Evolutionary conservation across 805 yeast genomes (phyloP).

Genomic region (Millerago galiae): DNA sequence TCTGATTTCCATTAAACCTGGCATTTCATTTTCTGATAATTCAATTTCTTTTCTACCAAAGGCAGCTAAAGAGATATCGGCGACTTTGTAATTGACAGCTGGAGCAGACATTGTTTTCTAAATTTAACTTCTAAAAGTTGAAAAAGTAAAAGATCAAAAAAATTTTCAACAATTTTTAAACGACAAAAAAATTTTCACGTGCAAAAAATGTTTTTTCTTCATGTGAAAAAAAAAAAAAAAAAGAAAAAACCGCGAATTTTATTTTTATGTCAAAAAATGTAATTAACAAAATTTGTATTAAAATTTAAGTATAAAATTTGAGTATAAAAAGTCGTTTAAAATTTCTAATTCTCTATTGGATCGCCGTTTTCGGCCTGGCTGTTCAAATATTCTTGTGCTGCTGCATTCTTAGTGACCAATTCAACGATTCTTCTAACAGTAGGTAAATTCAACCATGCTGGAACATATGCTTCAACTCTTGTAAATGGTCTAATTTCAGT

Average conservation of each 20-base stretch:
- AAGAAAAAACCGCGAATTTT: too few species aligned
- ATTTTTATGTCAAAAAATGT: too few species aligned
- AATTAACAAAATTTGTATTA: background rate
- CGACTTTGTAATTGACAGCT: constrained; percentile 83
- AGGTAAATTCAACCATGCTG: constrained; percentile 89
- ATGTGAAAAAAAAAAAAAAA: background rate
- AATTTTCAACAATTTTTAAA: background rate
- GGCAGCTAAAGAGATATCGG: constrained; percentile 97
- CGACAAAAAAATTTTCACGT: constrained; percentile 1
- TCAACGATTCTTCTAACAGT: constrained; percentile 84
- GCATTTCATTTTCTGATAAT: constrained; percentile 98
- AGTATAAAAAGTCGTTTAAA: background rate
- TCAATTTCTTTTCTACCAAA: constrained; percentile 99
- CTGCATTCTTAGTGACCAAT: constrained; percentile 76
- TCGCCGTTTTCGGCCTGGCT: constrained; percentile 18
- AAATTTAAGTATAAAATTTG: background rate
- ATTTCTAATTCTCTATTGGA: constrained; percentile 6
- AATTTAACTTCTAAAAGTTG: too few species aligned
- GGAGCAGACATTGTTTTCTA: constrained; percentile 51
- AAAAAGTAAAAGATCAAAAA: too few species aligned
- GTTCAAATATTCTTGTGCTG: constrained; percentile 49
- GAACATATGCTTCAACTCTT: constrained; percentile 84
- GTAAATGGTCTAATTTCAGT: constrained; percentile 72
- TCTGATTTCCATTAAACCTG: constrained; percentile 98
- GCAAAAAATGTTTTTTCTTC: background rate